phyloP scores from a whole-genome alignment of 1,284 basidiomycete species.

The Austroboletus olivaceoglutinosus region DNA sequence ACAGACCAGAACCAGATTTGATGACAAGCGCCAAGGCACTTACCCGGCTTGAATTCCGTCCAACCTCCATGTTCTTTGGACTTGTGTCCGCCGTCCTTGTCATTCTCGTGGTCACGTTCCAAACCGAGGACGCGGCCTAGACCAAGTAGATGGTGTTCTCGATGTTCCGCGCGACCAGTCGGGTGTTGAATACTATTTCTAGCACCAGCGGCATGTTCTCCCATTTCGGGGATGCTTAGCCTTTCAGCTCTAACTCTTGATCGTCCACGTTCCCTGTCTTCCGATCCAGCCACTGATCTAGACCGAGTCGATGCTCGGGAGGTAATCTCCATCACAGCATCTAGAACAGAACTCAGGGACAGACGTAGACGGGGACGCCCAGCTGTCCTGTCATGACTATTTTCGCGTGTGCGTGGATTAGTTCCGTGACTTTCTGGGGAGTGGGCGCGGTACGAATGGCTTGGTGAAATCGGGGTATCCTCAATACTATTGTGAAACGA shows the following conservation, averaged over 20 bases:
- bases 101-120: slow-evolving; percentile 17
- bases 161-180: slow-evolving; percentile 4
- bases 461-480: slow-evolving; percentile 1
- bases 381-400: not conserved
- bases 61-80: slow-evolving; percentile 58
- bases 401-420: not conserved
- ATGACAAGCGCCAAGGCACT: slow-evolving; percentile 18
- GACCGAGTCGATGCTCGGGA: slow-evolving; percentile 17
- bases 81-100: slow-evolving; percentile 14
- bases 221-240: slow-evolving; percentile 4
- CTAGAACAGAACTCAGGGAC: slow-evolving; percentile 38
- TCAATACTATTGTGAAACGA: slow-evolving; percentile 21
- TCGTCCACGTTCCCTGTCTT: slow-evolving; percentile 25
- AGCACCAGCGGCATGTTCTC: slow-evolving; percentile 7
- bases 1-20: not conserved
- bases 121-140: slow-evolving; percentile 24
- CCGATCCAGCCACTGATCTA: not conserved
- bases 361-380: slow-evolving; percentile 37
- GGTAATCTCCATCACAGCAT: slow-evolving; percentile 35
- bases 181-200: not conserved
- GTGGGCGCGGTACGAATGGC: not conserved
- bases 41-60: slow-evolving; percentile 91
- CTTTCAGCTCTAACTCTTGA: slow-evolving; percentile 17
- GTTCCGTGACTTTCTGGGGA: slow-evolving; percentile 7
- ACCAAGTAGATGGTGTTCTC: slow-evolving; percentile 19